Conservation (phyloP, 352 stramenopile species). For the Globisporangium echinulatum region DNA sequence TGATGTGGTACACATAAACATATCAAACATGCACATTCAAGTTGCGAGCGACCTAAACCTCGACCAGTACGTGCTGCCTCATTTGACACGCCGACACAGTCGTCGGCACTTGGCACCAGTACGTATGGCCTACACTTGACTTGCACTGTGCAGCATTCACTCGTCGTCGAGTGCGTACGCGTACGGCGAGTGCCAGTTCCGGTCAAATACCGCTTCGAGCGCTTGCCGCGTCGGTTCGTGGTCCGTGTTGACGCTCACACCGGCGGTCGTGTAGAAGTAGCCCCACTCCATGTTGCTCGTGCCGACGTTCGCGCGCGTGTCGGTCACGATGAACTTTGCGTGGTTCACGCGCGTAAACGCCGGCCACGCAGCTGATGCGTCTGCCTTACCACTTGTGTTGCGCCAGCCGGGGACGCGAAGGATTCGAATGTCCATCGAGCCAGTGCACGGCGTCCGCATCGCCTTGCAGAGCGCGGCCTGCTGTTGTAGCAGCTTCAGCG, state of each 20-base stretch:
- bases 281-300: conserved; percentile 87
- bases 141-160: too few species aligned
- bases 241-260: conserved; percentile 75
- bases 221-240: conserved; percentile 39
- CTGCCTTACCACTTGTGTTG: conserved; percentile 38
- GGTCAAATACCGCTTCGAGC: conserved; percentile 57
- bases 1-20: too few species aligned
- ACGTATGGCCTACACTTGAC: too few species aligned
- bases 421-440: conserved; percentile 60
- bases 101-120: too few species aligned
- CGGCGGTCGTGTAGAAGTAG: conserved; percentile 83
- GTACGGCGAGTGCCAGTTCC: conserved; percentile 77
- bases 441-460: conserved; percentile 32
- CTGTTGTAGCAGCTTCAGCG: conserved; percentile 36
- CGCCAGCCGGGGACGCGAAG: conserved; percentile 73
- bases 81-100: too few species aligned
- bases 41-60: too few species aligned
- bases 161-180: conserved; percentile 6
- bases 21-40: too few species aligned
- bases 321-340: conserved; percentile 82
- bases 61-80: too few species aligned
- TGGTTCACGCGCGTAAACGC: conserved; percentile 78
- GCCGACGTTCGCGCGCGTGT: conserved; percentile 72
- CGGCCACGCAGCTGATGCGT: conserved; percentile 34
- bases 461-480: conserved; percentile 40